These are phyloP conservation scores for Leccinum ochraceum DNA, from an alignment of 768 basidiomycete genomes.

Conservation along the genomic window DNA sequence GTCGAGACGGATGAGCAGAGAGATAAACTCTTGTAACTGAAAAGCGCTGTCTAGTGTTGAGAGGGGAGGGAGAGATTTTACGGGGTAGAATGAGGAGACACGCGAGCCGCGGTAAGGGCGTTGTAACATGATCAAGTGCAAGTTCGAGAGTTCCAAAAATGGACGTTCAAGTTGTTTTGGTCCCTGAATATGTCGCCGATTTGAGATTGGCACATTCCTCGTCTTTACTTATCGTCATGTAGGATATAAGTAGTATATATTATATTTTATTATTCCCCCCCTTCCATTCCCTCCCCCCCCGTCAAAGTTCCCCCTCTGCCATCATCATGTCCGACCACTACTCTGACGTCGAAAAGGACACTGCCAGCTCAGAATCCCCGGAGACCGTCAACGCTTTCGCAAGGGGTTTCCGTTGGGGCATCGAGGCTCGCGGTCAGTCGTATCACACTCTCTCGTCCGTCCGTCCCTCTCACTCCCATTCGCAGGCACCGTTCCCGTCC, in stretches of 20 bases:
- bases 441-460: rapidly evolving
- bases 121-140: constrained; percentile 22
- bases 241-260: background rate
- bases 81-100: constrained; percentile 77
- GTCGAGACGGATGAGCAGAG: constrained; percentile 80
- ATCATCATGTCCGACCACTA: constrained; percentile 27
- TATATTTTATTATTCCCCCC: background rate
- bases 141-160: too few relatives aligned
- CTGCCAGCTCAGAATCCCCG: constrained; percentile 13
- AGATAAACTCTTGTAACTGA: constrained; percentile 93
- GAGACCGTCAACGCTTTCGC: constrained; percentile 5
- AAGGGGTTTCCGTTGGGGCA: constrained; percentile 32
- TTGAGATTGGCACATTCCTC: background rate
- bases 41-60: constrained; percentile 87
- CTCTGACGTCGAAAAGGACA: constrained; percentile 33
- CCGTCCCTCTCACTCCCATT: background rate
- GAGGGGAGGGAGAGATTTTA: constrained; percentile 68
- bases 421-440: constrained; percentile 32
- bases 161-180: background rate
- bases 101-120: constrained; percentile 76
- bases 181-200: background rate
- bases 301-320: constrained; percentile 5
- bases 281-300: background rate
- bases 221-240: background rate
- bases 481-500: constrained; percentile 54